phyloP scores from a whole-genome alignment of 1,139 yeast genomes.

The Magnusiomyces tetraspermus region DNA sequence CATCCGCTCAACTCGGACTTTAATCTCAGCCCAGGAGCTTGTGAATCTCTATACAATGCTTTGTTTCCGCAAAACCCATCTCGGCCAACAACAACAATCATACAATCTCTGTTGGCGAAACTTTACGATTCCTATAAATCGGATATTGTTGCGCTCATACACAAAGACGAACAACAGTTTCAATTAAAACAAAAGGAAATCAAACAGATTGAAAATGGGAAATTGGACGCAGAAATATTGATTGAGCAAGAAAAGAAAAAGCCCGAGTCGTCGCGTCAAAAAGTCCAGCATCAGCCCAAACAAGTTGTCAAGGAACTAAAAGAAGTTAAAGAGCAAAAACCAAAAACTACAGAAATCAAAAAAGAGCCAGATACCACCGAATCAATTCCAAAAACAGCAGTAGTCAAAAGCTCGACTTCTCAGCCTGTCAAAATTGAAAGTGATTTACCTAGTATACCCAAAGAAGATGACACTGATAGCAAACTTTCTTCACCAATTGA shows the following conservation, averaged over 20 bases:
- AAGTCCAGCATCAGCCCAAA: conserved; percentile 20
- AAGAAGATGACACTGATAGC: background rate
- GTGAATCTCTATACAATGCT: conserved; percentile 24
- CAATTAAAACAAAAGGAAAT: conserved; percentile 28
- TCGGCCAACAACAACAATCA: conserved; percentile 23
- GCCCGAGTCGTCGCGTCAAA: conserved; percentile 19
- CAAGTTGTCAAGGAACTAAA: conserved; percentile 13
- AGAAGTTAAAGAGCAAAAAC: background rate
- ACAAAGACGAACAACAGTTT: conserved; percentile 30
- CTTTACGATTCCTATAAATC: conserved; percentile 27
- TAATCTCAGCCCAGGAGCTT: conserved; percentile 24
- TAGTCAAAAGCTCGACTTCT: too few relatives aligned
- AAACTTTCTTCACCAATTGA: too few relatives aligned
- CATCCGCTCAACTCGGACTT: conserved; percentile 26
- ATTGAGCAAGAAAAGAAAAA: conserved; percentile 17
- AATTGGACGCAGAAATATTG: conserved; percentile 28
- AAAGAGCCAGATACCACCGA: background rate
- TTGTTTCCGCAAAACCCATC: conserved; percentile 22
- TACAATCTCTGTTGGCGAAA: conserved; percentile 24
- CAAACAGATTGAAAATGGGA: conserved; percentile 31
- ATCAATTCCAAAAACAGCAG: too few relatives aligned
- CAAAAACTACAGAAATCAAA: background rate
- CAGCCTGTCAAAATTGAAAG: too few relatives aligned
- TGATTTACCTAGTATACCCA: too few relatives aligned
- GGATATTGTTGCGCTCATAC: conserved; percentile 25